Percentiles rank a stretch among this genome's conserved stretches.
These are phyloP conservation scores for Evernia prunastri DNA, from an alignment of 495 filamentous ascomycete species.

Conservation along the genomic window DNA sequence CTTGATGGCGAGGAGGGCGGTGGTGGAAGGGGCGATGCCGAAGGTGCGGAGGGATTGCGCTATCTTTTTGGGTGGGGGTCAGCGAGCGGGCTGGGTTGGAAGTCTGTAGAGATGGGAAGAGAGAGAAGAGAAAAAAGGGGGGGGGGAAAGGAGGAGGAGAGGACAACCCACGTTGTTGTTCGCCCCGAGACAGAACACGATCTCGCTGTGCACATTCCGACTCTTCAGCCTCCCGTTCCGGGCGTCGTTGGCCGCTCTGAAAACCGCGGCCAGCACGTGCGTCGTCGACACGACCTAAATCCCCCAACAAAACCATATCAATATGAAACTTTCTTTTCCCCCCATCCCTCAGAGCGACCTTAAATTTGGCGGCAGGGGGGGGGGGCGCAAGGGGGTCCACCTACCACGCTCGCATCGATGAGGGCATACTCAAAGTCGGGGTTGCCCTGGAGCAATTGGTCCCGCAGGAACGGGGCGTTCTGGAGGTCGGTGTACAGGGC, in stretches of 20 bases:
- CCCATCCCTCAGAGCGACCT: no score
- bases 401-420: slow-evolving; percentile 70
- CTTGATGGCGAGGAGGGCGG: slow-evolving; percentile 69
- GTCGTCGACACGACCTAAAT: slow-evolving; percentile 55
- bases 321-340: no score
- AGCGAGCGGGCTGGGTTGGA: background rate
- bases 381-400: slow-evolving; percentile 16
- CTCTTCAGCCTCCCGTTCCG: slow-evolving; percentile 59
- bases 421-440: slow-evolving; percentile 86
- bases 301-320: no score
- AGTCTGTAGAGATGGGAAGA: background rate
- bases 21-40: slow-evolving; percentile 66
- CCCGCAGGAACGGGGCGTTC: slow-evolving; percentile 68
- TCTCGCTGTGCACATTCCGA: slow-evolving; percentile 87
- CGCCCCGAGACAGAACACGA: slow-evolving; percentile 72
- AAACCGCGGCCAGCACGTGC: slow-evolving; percentile 71
- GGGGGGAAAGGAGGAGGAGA: background rate
- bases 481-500: slow-evolving; percentile 67
- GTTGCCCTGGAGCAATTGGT: slow-evolving; percentile 76
- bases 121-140: slow-evolving; percentile 1
- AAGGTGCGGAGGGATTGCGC: slow-evolving; percentile 83
- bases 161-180: slow-evolving; percentile 68
- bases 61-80: slow-evolving; percentile 50
- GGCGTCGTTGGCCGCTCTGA: slow-evolving; percentile 65
- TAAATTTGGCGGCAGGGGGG: no score